Conservation (phyloP, 345 rosid species). For the Dipteronia dyeriana region DNA sequence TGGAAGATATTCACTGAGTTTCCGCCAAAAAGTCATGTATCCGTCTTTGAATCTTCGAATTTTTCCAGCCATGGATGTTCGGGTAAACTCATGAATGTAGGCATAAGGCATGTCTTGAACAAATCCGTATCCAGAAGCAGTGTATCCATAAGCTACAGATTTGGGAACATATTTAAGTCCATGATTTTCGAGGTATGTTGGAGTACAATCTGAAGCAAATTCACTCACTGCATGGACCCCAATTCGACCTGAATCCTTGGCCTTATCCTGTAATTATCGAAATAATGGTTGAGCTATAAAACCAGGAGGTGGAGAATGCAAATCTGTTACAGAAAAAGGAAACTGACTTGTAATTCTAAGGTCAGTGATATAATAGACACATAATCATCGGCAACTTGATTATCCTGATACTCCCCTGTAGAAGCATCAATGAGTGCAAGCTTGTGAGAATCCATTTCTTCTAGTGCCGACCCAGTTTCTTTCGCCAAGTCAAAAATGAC, state of each 20-base stretch:
- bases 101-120: slow-evolving; percentile 75
- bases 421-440: slow-evolving; percentile 56
- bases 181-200: slow-evolving; percentile 40
- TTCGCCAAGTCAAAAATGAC: slow-evolving; percentile 60
- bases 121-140: slow-evolving; percentile 74
- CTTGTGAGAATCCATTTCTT: slow-evolving; percentile 70
- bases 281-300: background rate
- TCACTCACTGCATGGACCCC: slow-evolving; percentile 68
- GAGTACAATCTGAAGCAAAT: slow-evolving; percentile 57
- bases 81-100: slow-evolving; percentile 64
- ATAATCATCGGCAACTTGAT: slow-evolving; percentile 63
- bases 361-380: slow-evolving; percentile 58
- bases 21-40: slow-evolving; percentile 59
- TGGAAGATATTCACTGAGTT: slow-evolving; percentile 46
- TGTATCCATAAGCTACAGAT: slow-evolving; percentile 68
- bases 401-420: slow-evolving; percentile 52
- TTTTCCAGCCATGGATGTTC: slow-evolving; percentile 78
- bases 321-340: background rate
- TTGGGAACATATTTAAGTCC: slow-evolving; percentile 54
- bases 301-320: background rate
- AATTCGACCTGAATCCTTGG: slow-evolving; percentile 43
- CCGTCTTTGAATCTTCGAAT: slow-evolving; percentile 64
- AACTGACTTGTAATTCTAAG: slow-evolving; percentile 62
- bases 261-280: slow-evolving; percentile 49
- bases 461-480: slow-evolving; percentile 51